phyloP scores from a whole-genome alignment of 208 protist species.

The Trypanosoma congolense region DNA sequence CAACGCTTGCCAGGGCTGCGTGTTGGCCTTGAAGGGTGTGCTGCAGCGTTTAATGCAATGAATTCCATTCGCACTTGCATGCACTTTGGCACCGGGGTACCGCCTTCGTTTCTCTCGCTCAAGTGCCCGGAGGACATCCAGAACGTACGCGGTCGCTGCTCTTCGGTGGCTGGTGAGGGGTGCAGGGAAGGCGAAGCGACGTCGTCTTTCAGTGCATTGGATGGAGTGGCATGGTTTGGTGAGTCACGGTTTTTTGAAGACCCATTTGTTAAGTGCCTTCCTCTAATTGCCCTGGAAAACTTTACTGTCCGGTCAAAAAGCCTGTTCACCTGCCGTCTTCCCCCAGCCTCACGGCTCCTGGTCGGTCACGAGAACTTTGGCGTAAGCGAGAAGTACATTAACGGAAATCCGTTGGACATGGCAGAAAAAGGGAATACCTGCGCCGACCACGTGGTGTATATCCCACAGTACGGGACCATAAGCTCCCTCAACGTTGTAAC shows the following conservation, averaged over 20 bases:
- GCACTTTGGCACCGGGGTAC: conserved; percentile 55
- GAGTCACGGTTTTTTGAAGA: conserved; percentile 4
- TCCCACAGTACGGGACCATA: conserved; percentile 88
- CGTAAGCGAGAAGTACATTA: conserved; percentile 47
- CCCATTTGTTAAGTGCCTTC: conserved; percentile 5
- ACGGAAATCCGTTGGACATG: conserved; percentile 1
- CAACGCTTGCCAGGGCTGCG: conserved; percentile 14
- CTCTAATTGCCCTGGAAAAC: conserved; percentile 81
- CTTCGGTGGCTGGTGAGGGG: neutral
- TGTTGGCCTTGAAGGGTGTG: conserved; percentile 78
- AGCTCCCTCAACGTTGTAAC: conserved; percentile 89
- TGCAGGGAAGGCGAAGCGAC: neutral
- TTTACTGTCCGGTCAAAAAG: conserved; percentile 64
- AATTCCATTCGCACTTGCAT: conserved; percentile 77
- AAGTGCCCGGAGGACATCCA: conserved; percentile 42
- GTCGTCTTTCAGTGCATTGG: too few relatives aligned
- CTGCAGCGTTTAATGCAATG: conserved; percentile 82
- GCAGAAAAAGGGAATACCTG: neutral
- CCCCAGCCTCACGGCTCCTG: conserved; percentile 35
- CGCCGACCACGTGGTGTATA: conserved; percentile 52
- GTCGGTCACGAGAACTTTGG: conserved; percentile 86
- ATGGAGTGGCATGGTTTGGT: conserved; percentile 32
- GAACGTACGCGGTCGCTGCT: conserved; percentile 26
- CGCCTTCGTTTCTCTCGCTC: conserved; percentile 61
- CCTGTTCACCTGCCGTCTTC: conserved; percentile 45